Base-by-base conservation (phyloP, 2,329 filamentous ascomycete species). In the Fusarium sterilihyphosum region DNA sequence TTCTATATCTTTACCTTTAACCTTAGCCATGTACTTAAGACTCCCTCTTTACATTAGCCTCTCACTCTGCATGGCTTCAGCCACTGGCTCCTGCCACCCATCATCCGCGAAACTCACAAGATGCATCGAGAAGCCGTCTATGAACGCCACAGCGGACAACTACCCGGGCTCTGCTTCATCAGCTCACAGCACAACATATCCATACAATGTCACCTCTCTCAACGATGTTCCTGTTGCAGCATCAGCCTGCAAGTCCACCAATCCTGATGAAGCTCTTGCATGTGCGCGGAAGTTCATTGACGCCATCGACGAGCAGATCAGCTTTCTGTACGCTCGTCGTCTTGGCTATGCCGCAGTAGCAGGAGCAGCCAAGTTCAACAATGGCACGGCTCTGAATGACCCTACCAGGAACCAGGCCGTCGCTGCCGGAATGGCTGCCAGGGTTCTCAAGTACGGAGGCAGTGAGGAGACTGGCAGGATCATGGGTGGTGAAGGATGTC, bases 131-230 rank as follows among this genome's bases (percentile, higher is more conserved):
- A 33, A 29, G 16, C 58, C 35, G 6, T 41, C 58, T 5, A 41
- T 54, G 7, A 61, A 61, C 6, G 46, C 58, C 16, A 61, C 58
- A 14, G 35, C 26, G 13, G 13, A 41, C 7, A 61, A 61, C 37
- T 61, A 61, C 31, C 58, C 58, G 6, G 58, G 58, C 9, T 53
- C 46, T 13, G 24, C 12, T 22, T 18, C 12, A 11, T 20, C 13
- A 43, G 13, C 11, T 26, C 16, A 53, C 11, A 40, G 14, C 13
- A 35, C 37, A 6, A 11, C 24, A 17, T 61, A 61, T 38, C 46
- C 58, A 2, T 61, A 61, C 29, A 41, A 53, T 5, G 16, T 61
- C 37, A 61, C 26, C 20, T 33, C 43, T 85, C 87, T 2, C 85
- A 85, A 57, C 8, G 20, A 37, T 9, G 63, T 73, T 18, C 70